Conservation (phyloP, 345 rosid genomes). For the Citrus australasica region DNA sequence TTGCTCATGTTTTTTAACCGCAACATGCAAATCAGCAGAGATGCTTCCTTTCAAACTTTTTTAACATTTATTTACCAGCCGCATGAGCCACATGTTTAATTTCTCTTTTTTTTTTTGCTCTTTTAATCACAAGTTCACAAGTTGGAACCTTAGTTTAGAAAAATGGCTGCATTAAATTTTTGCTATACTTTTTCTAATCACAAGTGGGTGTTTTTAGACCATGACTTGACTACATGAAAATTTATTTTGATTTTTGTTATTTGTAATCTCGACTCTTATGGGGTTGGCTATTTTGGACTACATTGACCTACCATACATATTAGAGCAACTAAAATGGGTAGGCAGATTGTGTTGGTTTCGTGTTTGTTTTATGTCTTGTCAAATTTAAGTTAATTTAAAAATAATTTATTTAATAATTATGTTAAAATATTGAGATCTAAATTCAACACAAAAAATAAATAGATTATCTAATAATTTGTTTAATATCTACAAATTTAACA, state of each 20-base stretch:
- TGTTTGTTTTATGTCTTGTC: too few relatives aligned
- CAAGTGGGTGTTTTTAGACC: background rate
- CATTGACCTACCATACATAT: too few relatives aligned
- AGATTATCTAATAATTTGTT: rapidly evolving
- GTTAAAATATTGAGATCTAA: rapidly evolving
- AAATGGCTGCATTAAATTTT: background rate
- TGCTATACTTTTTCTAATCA: background rate
- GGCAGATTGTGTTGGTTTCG: too few relatives aligned
- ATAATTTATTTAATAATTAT: too few relatives aligned
- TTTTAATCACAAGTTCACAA: background rate
- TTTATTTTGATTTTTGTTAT: too few relatives aligned
- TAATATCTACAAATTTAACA: too few relatives aligned
- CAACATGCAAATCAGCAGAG: background rate
- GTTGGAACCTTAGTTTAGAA: background rate
- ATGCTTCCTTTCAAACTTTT: background rate
- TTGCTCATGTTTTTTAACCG: background rate
- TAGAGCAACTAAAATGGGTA: rapidly evolving
- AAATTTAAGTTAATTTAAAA: too few relatives aligned
- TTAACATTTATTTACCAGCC: background rate
- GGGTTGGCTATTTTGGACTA: too few relatives aligned
- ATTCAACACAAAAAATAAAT: too few relatives aligned
- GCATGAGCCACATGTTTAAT: background rate
- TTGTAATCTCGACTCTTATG: too few relatives aligned
- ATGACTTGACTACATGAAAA: too few relatives aligned
- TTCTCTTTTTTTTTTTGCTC: too few relatives aligned